Percentiles rank a stretch among this genome's conserved stretches.
These are phyloP conservation scores for Coniophora puteana DNA, from an alignment of 1,284 basidiomycete genomes.

Conservation along the genomic window DNA sequence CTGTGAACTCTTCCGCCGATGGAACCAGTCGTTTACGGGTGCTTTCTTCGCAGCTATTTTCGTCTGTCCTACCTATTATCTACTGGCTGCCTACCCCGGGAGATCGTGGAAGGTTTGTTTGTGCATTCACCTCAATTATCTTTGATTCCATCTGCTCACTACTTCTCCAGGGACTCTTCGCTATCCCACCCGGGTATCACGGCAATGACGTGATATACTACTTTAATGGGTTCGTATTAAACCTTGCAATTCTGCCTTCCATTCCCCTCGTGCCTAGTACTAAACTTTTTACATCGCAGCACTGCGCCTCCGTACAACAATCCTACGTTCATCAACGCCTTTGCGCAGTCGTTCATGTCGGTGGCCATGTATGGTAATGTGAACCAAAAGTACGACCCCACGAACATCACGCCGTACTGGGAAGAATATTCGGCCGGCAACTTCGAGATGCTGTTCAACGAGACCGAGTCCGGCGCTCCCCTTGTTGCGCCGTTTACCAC, in stretches of 20 bases:
- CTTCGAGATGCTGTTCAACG: conserved; percentile 16
- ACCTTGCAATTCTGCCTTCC: too few relatives aligned
- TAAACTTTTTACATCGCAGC: not conserved
- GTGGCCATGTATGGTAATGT: conserved; percentile 9
- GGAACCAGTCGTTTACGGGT: too few relatives aligned
- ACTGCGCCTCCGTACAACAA: conserved; percentile 5
- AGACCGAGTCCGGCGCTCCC: conserved; percentile 7
- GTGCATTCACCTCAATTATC: too few relatives aligned
- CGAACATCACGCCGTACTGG: conserved; percentile 13
- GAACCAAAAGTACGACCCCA: conserved; percentile 8
- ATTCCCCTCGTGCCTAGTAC: too few relatives aligned
- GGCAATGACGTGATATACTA: conserved; percentile 2
- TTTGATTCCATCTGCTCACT: too few relatives aligned
- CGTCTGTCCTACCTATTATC: conserved; percentile 17
- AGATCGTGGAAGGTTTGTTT: conserved; percentile 19
- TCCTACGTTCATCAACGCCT: conserved; percentile 10
- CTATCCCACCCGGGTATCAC: conserved; percentile 18
- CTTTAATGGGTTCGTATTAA: too few relatives aligned
- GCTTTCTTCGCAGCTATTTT: conserved; percentile 18
- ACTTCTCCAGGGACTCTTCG: conserved; percentile 16
- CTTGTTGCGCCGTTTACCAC: conserved; percentile 8
- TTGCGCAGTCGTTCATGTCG: conserved; percentile 10
- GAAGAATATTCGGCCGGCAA: conserved; percentile 1
- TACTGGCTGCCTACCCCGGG: conserved; percentile 14
- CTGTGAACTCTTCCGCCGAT: too few relatives aligned